These are phyloP conservation scores for Aspergillus incahuasiensis DNA, from an alignment of 495 filamentous ascomycete genomes.

Conservation along the genomic window DNA sequence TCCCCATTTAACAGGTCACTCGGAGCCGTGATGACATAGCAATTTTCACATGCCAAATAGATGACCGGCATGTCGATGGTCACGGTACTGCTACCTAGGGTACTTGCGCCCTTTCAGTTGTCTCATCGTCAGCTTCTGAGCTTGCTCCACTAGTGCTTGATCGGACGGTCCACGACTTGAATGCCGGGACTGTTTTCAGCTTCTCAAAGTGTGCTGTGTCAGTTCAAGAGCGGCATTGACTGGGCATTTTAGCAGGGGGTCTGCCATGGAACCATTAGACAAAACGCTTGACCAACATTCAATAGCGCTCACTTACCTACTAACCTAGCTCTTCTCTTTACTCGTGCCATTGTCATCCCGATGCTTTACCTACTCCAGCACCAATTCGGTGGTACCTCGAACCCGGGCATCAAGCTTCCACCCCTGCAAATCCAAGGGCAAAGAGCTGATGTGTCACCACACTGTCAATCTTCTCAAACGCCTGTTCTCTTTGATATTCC, in stretches of 20 bases:
- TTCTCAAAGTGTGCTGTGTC: too few species aligned
- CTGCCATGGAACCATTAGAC: background rate
- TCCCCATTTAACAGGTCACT: background rate
- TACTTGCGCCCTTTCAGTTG: background rate
- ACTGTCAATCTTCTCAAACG: background rate
- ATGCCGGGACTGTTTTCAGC: background rate
- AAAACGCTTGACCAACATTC: background rate
- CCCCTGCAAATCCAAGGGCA: background rate
- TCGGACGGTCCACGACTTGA: too few species aligned
- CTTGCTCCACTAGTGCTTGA: too few species aligned
- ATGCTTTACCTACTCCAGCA: background rate
- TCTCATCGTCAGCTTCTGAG: background rate
- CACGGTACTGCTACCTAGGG: background rate
- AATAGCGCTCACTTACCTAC: background rate
- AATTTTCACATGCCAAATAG: slow-evolving; percentile 11
- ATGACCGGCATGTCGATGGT: background rate
- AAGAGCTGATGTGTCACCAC: background rate
- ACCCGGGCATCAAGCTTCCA: background rate
- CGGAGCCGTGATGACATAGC: slow-evolving; percentile 8
- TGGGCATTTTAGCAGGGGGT: background rate
- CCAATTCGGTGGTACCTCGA: slow-evolving; percentile 6
- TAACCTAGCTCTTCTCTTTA: background rate
- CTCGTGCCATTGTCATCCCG: background rate
- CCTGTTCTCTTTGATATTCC: background rate
- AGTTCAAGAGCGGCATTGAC: too few species aligned